Percentiles rank a stretch among this genome's conserved stretches.
Evolutionary conservation across 768 basidiomycete genomes (phyloP).

Genomic region (Leccinum obscurum): DNA sequence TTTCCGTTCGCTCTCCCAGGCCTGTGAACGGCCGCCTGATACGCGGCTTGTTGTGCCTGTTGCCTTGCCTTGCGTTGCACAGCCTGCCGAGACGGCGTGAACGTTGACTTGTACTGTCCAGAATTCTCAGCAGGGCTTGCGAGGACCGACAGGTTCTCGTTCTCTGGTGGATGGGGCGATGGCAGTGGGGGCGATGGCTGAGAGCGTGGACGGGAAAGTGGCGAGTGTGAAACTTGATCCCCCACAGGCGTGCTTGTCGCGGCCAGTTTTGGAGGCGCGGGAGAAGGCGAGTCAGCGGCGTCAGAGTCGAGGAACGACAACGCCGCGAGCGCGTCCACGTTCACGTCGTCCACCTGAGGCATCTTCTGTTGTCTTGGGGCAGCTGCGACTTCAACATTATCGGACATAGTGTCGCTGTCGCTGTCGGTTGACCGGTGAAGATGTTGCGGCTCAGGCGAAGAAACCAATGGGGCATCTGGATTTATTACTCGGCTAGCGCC

Average conservation of each 20-base stretch:
- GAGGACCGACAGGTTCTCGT: slow-evolving; percentile 23
- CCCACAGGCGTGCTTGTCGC: slow-evolving; percentile 2
- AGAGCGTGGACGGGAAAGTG: slow-evolving; percentile 34
- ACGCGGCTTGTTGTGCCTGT: slow-evolving; percentile 81
- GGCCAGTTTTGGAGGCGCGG: slow-evolving; percentile 19
- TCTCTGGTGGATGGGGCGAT: slow-evolving; percentile 40
- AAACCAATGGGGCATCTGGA: slow-evolving; percentile 35
- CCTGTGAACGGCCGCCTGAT: slow-evolving; percentile 72
- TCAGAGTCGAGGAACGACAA: slow-evolving; percentile 67
- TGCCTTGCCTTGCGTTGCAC: slow-evolving; percentile 82
- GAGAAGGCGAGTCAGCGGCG: slow-evolving; percentile 19
- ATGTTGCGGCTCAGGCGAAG: slow-evolving; percentile 38
- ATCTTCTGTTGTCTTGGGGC: slow-evolving; percentile 12
- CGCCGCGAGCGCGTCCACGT: slow-evolving; percentile 76
- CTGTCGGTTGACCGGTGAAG: slow-evolving; percentile 28
- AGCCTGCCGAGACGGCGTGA: slow-evolving; percentile 82
- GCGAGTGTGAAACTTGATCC: slow-evolving; percentile 10
- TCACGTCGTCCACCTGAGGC: slow-evolving; percentile 44
- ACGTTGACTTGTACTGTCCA: slow-evolving; percentile 75
- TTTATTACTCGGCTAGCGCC: slow-evolving; percentile 39
- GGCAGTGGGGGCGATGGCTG: slow-evolving; percentile 23
- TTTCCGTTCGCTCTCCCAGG: slow-evolving; percentile 60
- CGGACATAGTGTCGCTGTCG: slow-evolving; percentile 37
- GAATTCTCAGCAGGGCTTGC: slow-evolving; percentile 28
- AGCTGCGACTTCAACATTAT: slow-evolving; percentile 14